Percentiles rank a stretch among this genome's conserved stretches.
phyloP scores from a whole-genome alignment of 495 filamentous ascomycete genomes.

The Aspergillus diversus region DNA sequence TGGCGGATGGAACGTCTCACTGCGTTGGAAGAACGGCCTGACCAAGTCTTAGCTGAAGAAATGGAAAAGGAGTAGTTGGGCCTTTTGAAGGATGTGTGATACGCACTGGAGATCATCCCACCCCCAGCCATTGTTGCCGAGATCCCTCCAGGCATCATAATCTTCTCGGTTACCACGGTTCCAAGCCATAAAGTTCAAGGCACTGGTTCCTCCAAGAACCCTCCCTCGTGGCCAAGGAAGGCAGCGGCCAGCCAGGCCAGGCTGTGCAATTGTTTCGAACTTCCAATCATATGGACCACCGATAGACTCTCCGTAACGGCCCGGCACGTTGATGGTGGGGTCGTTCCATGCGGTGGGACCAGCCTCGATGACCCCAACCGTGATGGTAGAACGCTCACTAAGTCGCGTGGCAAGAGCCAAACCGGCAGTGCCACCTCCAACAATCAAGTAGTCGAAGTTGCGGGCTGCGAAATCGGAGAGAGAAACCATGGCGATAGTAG shows the following conservation, averaged over 20 bases:
- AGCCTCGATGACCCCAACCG: conserved; percentile 52
- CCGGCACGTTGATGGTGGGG: conserved; percentile 45
- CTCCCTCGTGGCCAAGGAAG: conserved; percentile 34
- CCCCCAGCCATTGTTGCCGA: conserved; percentile 48
- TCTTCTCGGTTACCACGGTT: conserved; percentile 31
- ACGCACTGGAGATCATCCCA: conserved; percentile 43
- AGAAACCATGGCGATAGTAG: conserved; percentile 8
- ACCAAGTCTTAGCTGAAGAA: background rate
- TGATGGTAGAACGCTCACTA: conserved; percentile 44
- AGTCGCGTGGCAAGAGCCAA: conserved; percentile 47
- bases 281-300: conserved; percentile 40
- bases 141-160: conserved; percentile 49
- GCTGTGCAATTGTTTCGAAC: conserved; percentile 44
- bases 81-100: background rate
- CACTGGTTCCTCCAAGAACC: conserved; percentile 29
- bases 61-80: background rate
- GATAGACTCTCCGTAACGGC: conserved; percentile 40
- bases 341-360: conserved; percentile 44
- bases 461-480: conserved; percentile 8
- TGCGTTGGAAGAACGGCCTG: conserved; percentile 22
- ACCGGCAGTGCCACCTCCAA: conserved; percentile 43
- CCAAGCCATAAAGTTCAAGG: conserved; percentile 40
- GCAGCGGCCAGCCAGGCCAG: conserved; percentile 35
- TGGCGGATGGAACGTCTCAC: conserved; percentile 50
- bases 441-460: conserved; percentile 44